phyloP scores from a whole-genome alignment of 2,329 filamentous ascomycete genomes.

The Curvularia hawaiiensis region DNA sequence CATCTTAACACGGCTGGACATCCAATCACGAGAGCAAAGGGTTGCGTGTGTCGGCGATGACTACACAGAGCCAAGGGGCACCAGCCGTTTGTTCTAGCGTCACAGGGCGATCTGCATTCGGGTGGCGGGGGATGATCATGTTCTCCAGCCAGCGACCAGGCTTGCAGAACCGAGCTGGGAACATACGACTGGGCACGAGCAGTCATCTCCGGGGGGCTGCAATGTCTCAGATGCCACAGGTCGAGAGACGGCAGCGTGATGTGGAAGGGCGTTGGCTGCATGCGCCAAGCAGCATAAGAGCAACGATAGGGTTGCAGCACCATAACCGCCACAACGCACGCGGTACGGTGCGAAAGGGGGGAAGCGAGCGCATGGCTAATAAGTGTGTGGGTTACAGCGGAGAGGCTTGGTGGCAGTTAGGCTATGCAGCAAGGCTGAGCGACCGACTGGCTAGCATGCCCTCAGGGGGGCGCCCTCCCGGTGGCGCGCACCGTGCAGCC shows the following conservation, averaged over 20 bases:
- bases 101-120: slow-evolving; percentile 23
- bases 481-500: slow-evolving; percentile 16
- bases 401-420: slow-evolving; percentile 26
- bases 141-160: slow-evolving; percentile 2
- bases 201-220: slow-evolving; percentile 9
- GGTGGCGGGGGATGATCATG: slow-evolving; percentile 20
- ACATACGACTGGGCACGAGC: slow-evolving; percentile 16
- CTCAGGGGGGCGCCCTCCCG: slow-evolving; percentile 17
- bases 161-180: background rate
- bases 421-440: slow-evolving; percentile 36
- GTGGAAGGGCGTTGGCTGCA: slow-evolving; percentile 12
- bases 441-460: slow-evolving; percentile 30
- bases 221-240: slow-evolving; percentile 8
- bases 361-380: slow-evolving; percentile 1
- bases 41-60: slow-evolving; percentile 28
- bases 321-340: slow-evolving; percentile 25
- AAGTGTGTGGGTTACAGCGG: slow-evolving; percentile 10
- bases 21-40: slow-evolving; percentile 16
- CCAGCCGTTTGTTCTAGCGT: slow-evolving; percentile 45
- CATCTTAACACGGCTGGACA: slow-evolving; percentile 10
- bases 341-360: slow-evolving; percentile 7
- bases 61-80: slow-evolving; percentile 36
- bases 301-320: slow-evolving; percentile 38
- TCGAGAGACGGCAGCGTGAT: slow-evolving; percentile 9
- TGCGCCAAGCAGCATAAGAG: slow-evolving; percentile 2